Evolutionary conservation across 2,329 filamentous ascomycete species (phyloP).

Genomic region (Didymella arachidicola): DNA sequence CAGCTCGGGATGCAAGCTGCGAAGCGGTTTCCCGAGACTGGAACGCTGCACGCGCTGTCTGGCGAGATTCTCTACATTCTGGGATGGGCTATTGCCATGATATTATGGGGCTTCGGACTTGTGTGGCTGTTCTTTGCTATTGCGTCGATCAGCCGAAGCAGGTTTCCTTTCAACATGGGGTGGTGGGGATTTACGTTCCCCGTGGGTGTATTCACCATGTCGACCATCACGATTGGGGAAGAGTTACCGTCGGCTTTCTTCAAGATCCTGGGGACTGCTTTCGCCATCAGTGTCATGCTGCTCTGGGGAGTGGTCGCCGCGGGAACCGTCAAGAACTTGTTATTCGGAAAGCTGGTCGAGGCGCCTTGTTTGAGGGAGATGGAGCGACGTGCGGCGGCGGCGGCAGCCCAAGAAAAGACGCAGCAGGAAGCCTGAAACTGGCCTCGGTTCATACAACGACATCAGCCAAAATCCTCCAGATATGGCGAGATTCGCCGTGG

Average conservation of each 20-base stretch:
- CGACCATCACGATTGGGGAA: slow-evolving; percentile 56
- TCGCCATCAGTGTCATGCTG: slow-evolving; percentile 59
- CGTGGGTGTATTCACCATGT: slow-evolving; percentile 57
- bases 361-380: slow-evolving; percentile 60
- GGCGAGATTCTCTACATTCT: slow-evolving; percentile 66
- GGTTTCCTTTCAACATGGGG: slow-evolving; percentile 67
- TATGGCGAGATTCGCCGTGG: too few species aligned
- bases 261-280: slow-evolving; percentile 61
- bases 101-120: slow-evolving; percentile 65
- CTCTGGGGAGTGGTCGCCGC: slow-evolving; percentile 63
- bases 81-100: slow-evolving; percentile 59
- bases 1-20: slow-evolving; percentile 57
- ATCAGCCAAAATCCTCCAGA: too few species aligned
- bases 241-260: slow-evolving; percentile 66
- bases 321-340: slow-evolving; percentile 58
- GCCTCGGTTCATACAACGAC: neutral
- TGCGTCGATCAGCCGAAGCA: slow-evolving; percentile 54
- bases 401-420: slow-evolving; percentile 16
- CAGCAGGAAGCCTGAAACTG: slow-evolving; percentile 16
- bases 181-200: slow-evolving; percentile 70
- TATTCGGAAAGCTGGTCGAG: slow-evolving; percentile 60
- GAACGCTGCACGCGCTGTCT: slow-evolving; percentile 50
- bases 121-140: slow-evolving; percentile 64
- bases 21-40: slow-evolving; percentile 51
- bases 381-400: slow-evolving; percentile 26